Percentiles rank a stretch among this genome's conserved stretches.
phyloP scores from a whole-genome alignment of 768 basidiomycete genomes.

The Mycena capillaripes region DNA sequence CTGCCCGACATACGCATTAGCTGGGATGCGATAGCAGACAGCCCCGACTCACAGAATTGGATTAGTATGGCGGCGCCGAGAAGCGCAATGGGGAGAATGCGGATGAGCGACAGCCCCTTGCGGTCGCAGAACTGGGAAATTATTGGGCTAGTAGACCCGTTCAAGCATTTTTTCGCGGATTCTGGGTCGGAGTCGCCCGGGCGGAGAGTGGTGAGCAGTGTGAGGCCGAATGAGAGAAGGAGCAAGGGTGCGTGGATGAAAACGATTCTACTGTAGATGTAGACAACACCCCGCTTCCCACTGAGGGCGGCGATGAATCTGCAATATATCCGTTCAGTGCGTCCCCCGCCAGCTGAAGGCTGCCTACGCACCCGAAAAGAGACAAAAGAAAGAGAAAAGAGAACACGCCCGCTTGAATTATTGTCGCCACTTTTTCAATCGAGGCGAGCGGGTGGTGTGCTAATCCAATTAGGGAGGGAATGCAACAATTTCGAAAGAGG shows the following conservation, averaged over 20 bases:
- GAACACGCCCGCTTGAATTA: conserved; percentile 36
- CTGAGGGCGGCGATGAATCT: conserved; percentile 33
- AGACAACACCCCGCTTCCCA: conserved; percentile 25
- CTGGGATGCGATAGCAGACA: neutral
- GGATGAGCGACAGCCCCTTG: conserved; percentile 26
- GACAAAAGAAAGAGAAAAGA: conserved; percentile 39
- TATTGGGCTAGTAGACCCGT: conserved; percentile 27
- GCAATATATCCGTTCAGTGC: neutral
- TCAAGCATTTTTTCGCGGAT: conserved; percentile 30
- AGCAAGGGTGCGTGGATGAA: conserved; percentile 33
- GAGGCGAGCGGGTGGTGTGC: conserved; percentile 33
- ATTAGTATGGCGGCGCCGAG: conserved; percentile 23
- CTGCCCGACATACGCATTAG: conserved; percentile 4
- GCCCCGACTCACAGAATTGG: conserved; percentile 32
- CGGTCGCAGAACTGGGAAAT: conserved; percentile 39
- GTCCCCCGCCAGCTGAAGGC: neutral
- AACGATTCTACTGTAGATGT: conserved; percentile 38
- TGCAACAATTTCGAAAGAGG: neutral
- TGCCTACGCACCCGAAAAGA: conserved; percentile 33
- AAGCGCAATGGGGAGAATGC: conserved; percentile 33
- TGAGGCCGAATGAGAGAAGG: conserved; percentile 28
- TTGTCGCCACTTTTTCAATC: conserved; percentile 29
- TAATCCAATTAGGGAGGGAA: neutral
- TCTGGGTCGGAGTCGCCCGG: conserved; percentile 17
- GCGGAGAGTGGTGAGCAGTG: conserved; percentile 28